Evolutionary conservation across 2,329 filamentous ascomycete genomes (phyloP).

Genomic region (Aureobasidium sp.): DNA sequence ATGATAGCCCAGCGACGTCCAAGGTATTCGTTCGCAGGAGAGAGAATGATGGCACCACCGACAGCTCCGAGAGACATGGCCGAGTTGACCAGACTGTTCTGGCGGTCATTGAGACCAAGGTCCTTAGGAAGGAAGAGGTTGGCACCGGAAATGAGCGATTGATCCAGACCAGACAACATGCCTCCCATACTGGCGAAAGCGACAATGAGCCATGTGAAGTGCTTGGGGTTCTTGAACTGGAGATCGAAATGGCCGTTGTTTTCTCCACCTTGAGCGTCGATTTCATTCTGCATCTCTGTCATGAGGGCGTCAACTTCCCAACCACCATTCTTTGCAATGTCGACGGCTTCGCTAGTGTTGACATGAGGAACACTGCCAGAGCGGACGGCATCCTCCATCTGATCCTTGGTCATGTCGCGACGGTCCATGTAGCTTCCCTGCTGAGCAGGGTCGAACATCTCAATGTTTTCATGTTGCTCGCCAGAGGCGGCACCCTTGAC

Average conservation of each 20-base stretch:
- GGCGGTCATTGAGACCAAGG: slow-evolving; percentile 45
- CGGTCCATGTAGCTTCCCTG: slow-evolving; percentile 5
- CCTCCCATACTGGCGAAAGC: slow-evolving; percentile 71
- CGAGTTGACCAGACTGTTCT: slow-evolving; percentile 61
- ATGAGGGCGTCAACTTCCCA: slow-evolving; percentile 42
- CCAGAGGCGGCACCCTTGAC: neutral
- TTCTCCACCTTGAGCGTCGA: slow-evolving; percentile 28
- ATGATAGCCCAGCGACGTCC: slow-evolving; percentile 64
- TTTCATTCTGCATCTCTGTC: slow-evolving; percentile 34
- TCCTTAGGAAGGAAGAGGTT: slow-evolving; percentile 59
- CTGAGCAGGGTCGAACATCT: neutral
- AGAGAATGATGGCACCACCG: slow-evolving; percentile 60
- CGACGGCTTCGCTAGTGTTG: slow-evolving; percentile 26
- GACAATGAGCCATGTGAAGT: slow-evolving; percentile 63
- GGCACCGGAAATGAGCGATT: slow-evolving; percentile 65
- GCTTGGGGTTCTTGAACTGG: slow-evolving; percentile 53
- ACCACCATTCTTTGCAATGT: slow-evolving; percentile 28
- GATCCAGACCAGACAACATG: slow-evolving; percentile 64
- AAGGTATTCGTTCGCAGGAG: slow-evolving; percentile 60
- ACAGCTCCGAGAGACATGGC: slow-evolving; percentile 68
- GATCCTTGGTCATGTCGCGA: slow-evolving; percentile 17
- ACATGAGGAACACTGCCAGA: slow-evolving; percentile 25
- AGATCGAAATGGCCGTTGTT: slow-evolving; percentile 45
- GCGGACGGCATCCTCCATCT: slow-evolving; percentile 26
- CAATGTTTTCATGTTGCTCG: slow-evolving; percentile 12